Conservation (phyloP, 2,329 filamentous ascomycete species). For the Xylaria polymorpha region DNA sequence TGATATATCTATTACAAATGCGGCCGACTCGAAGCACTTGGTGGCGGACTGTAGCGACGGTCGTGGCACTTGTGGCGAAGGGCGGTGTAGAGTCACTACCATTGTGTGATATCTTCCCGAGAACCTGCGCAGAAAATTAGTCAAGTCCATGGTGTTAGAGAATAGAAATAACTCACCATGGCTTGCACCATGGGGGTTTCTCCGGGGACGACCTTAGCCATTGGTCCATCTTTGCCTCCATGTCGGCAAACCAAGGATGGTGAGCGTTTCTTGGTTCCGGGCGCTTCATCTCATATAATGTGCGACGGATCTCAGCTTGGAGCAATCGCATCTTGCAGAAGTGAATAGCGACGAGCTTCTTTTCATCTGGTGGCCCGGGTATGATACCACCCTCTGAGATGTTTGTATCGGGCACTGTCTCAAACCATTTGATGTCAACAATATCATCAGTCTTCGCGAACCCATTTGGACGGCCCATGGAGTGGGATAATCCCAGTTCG, state of each 20-base stretch:
- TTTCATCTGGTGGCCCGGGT: constrained; percentile 77
- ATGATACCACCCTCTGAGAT: constrained; percentile 83
- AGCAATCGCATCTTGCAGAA: constrained; percentile 91
- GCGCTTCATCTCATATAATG: constrained; percentile 86
- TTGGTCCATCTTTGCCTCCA: constrained; percentile 80
- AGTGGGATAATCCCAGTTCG: constrained; percentile 89
- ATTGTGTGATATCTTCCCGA: constrained; percentile 82
- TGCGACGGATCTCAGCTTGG: constrained; percentile 87
- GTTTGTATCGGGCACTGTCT: constrained; percentile 81
- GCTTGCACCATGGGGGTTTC: constrained; percentile 76
- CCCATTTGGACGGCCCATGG: constrained; percentile 85
- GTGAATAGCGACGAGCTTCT: constrained; percentile 90
- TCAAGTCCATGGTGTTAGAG: background rate
- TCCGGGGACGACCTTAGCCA: constrained; percentile 84
- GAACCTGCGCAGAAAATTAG: constrained; percentile 60
- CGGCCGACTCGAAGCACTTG: constrained; percentile 84
- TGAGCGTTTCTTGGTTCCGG: constrained; percentile 79
- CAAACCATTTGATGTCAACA: constrained; percentile 87
- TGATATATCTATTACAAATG: constrained; percentile 84
- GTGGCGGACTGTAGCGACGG: constrained; percentile 82
- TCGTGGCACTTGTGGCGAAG: constrained; percentile 90
- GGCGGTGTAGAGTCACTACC: constrained; percentile 87
- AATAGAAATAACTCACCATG: constrained; percentile 71
- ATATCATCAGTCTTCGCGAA: constrained; percentile 85
- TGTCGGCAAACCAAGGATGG: constrained; percentile 87